Evolutionary conservation across 352 stramenopile species (phyloP).

Genomic region (Pythium phragmitis): DNA sequence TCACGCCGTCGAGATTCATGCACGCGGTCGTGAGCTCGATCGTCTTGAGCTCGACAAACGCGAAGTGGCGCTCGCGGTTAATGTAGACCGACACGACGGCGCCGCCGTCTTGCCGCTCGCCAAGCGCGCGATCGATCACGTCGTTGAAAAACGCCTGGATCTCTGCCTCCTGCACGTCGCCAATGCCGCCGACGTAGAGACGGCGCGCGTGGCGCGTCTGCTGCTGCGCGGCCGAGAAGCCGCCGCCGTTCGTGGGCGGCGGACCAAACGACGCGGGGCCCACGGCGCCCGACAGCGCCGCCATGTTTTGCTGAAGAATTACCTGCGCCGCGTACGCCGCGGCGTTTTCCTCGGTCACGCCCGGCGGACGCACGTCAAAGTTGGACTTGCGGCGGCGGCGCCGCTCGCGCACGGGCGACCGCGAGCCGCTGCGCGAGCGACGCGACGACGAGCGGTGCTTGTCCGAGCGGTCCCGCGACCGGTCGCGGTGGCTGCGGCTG

Average conservation of each 20-base stretch:
- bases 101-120: slow-evolving; percentile 69
- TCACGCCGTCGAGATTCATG: slow-evolving; percentile 95
- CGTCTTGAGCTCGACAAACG: slow-evolving; percentile 97
- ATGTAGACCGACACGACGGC: slow-evolving; percentile 92
- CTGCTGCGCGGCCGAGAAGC: slow-evolving; percentile 46
- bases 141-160: slow-evolving; percentile 92
- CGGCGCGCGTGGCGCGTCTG: slow-evolving; percentile 95
- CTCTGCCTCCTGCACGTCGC: slow-evolving; percentile 80
- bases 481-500: slow-evolving; percentile 29
- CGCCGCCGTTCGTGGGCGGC: slow-evolving; percentile 25
- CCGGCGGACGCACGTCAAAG: slow-evolving; percentile 79
- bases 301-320: slow-evolving; percentile 86
- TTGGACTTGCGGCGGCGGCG: slow-evolving; percentile 74
- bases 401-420: slow-evolving; percentile 19
- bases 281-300: slow-evolving; percentile 55
- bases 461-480: slow-evolving; percentile 31
- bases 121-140: slow-evolving; percentile 85
- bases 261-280: slow-evolving; percentile 64
- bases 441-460: slow-evolving; percentile 51
- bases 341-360: slow-evolving; percentile 81
- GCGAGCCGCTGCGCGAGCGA: slow-evolving; percentile 36
- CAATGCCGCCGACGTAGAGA: slow-evolving; percentile 96
- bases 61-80: slow-evolving; percentile 95
- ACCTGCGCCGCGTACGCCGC: slow-evolving; percentile 80
- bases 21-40: slow-evolving; percentile 96